Conservation (phyloP, 768 basidiomycete genomes). For the Boletellus ananas region DNA sequence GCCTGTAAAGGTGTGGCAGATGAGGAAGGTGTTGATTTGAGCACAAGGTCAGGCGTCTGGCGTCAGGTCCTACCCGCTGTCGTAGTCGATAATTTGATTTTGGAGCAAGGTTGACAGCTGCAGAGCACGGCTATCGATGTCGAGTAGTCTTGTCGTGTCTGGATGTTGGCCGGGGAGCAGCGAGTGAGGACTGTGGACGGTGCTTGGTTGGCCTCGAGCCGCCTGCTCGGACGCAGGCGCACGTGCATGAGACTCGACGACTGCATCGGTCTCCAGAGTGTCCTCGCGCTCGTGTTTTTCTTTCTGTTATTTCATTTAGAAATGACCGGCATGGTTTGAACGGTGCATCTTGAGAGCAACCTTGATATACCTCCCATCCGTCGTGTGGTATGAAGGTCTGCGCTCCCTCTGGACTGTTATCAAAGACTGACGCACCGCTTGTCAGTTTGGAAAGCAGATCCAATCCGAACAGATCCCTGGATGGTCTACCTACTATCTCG, state of each 20-base stretch:
- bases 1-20: constrained; percentile 70
- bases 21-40: constrained; percentile 83
- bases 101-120: not conserved
- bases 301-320: constrained; percentile 7
- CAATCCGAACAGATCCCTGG: constrained; percentile 95
- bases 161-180: not conserved
- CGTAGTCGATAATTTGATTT: constrained; percentile 7
- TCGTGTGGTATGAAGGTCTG: constrained; percentile 31
- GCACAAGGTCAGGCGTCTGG: not conserved
- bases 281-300: constrained; percentile 1
- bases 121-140: constrained; percentile 1
- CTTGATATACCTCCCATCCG: constrained; percentile 12
- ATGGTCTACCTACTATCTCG: constrained; percentile 93
- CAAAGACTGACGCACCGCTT: not conserved
- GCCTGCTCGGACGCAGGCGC: constrained; percentile 5
- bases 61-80: not conserved
- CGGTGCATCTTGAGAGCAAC: constrained; percentile 7
- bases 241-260: constrained; percentile 17
- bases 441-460: constrained; percentile 96
- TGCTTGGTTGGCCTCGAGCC: not conserved
- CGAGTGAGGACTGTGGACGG: not conserved
- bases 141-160: not conserved
- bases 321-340: constrained; percentile 28
- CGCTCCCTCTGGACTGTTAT: not conserved
- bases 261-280: constrained; percentile 10